Percentiles rank a stretch among this genome's conserved stretches.
Evolutionary conservation across 805 yeast genomes (phyloP).

Genomic region (Zygosaccharomyces kombuchaensis): DNA sequence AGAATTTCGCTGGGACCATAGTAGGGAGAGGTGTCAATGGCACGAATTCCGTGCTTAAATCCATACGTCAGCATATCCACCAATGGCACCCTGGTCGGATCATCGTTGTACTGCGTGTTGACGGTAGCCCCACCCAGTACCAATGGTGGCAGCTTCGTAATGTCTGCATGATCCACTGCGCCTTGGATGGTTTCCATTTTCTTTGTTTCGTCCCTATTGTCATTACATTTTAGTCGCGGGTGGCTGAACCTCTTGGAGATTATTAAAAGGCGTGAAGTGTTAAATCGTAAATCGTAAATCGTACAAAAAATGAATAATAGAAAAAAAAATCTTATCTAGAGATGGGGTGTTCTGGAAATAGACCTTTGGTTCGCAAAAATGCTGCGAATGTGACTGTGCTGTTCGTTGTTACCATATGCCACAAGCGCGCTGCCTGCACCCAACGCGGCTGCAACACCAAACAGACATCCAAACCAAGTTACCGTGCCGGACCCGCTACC

Average conservation of each 20-base stretch:
- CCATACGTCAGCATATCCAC: conserved; percentile 55
- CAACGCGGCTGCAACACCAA: conserved; percentile 15
- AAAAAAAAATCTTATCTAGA: neutral
- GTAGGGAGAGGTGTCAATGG: conserved; percentile 89
- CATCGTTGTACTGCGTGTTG: conserved; percentile 70
- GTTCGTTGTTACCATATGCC: conserved; percentile 13
- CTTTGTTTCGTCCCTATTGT: neutral
- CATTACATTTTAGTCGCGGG: no score
- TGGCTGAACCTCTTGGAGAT: neutral
- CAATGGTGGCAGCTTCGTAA: conserved; percentile 43
- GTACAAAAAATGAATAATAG: neutral
- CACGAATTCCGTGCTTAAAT: conserved; percentile 62
- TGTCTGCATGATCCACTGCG: conserved; percentile 41
- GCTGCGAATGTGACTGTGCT: conserved; percentile 15
- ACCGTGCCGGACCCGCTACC: conserved; percentile 6
- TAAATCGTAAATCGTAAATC: conserved; percentile 4
- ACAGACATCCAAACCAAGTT: conserved; percentile 14
- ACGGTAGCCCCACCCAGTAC: conserved; percentile 87
- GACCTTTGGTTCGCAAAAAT: conserved; percentile 17
- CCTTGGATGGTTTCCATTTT: neutral
- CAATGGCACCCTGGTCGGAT: conserved; percentile 60
- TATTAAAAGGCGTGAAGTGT: neutral
- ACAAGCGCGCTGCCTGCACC: conserved; percentile 15
- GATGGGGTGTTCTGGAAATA: conserved; percentile 9
- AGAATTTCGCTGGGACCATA: conserved; percentile 83